Evolutionary conservation across 2,329 filamentous ascomycete species (phyloP).

Genomic region (Chlorencoelia australis): DNA sequence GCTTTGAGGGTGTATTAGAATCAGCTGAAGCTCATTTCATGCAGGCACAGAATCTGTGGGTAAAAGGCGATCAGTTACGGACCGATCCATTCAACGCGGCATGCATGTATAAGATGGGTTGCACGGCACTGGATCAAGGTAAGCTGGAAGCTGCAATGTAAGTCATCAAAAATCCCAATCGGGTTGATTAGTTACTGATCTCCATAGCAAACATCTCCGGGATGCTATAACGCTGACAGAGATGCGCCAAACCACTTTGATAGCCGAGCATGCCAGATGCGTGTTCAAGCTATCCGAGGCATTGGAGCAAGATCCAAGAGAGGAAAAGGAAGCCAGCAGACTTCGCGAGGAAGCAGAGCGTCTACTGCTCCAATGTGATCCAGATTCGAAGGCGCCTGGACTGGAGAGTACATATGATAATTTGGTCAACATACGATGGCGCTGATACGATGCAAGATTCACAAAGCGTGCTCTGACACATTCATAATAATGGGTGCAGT

Average conservation of each 20-base stretch:
- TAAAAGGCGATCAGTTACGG: background rate
- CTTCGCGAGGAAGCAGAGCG: background rate
- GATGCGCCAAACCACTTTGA: background rate
- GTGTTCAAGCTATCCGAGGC: constrained; percentile 1
- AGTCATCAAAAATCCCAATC: too few relatives aligned
- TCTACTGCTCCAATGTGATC: background rate
- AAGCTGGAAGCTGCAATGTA: constrained; percentile 1
- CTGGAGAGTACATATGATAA: background rate
- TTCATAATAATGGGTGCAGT: too few relatives aligned
- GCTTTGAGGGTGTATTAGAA: too few relatives aligned
- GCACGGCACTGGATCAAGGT: background rate
- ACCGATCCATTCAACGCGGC: constrained; percentile 1
- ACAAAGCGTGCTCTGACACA: too few relatives aligned
- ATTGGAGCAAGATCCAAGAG: background rate
- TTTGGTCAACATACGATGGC: background rate
- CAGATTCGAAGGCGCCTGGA: background rate
- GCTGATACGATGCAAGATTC: too few relatives aligned
- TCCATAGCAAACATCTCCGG: constrained; percentile 1
- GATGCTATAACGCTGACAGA: background rate
- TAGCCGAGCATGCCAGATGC: background rate
- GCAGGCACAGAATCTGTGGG: constrained; percentile 1
- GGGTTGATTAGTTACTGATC: too few relatives aligned
- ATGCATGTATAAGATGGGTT: background rate
- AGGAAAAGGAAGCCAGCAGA: background rate
- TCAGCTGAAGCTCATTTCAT: constrained; percentile 1